Percentiles rank a stretch among this genome's conserved stretches.
These are phyloP conservation scores for Detonula confervacea DNA, from an alignment of 352 stramenopile species.

Conservation along the genomic window DNA sequence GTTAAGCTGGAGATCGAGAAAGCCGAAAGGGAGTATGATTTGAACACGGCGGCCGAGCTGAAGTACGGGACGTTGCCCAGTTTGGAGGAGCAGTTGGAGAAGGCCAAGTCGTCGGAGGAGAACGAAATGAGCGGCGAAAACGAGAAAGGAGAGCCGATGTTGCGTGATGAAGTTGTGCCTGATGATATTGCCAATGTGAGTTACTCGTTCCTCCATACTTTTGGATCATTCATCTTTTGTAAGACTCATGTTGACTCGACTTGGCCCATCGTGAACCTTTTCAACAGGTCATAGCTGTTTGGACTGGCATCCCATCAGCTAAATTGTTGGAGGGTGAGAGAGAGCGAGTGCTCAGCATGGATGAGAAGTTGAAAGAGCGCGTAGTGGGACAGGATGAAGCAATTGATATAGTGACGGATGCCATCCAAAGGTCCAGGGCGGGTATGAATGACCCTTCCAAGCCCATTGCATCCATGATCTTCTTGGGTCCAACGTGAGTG, in stretches of 20 bases:
- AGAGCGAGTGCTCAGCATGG: constrained; percentile 91
- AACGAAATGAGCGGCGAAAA: constrained; percentile 22
- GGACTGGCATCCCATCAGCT: constrained; percentile 92
- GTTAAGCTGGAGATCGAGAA: constrained; percentile 94
- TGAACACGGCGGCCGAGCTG: constrained; percentile 94
- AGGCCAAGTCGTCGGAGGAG: too few species aligned
- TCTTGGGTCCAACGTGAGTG: constrained; percentile 89
- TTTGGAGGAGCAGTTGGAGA: too few species aligned
- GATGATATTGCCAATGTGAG: constrained; percentile 94
- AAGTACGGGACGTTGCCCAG: constrained; percentile 95
- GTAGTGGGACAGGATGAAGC: constrained; percentile 91
- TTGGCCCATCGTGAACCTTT: too few species aligned
- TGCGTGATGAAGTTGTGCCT: constrained; percentile 88
- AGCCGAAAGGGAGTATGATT: constrained; percentile 92
- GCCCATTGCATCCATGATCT: constrained; percentile 93
- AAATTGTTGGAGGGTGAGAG: constrained; percentile 90
- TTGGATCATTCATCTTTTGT: too few species aligned
- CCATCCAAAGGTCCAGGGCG: constrained; percentile 91
- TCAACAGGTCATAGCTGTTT: too few species aligned
- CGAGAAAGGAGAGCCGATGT: constrained; percentile 64
- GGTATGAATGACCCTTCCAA: constrained; percentile 85
- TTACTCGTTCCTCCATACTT: too few species aligned
- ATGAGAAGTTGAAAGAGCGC: constrained; percentile 88
- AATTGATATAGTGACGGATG: constrained; percentile 92
- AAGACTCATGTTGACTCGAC: too few species aligned